Base-by-base conservation (phyloP, 78 protist species). In the Mastigamoeba balamuthi region DNA sequence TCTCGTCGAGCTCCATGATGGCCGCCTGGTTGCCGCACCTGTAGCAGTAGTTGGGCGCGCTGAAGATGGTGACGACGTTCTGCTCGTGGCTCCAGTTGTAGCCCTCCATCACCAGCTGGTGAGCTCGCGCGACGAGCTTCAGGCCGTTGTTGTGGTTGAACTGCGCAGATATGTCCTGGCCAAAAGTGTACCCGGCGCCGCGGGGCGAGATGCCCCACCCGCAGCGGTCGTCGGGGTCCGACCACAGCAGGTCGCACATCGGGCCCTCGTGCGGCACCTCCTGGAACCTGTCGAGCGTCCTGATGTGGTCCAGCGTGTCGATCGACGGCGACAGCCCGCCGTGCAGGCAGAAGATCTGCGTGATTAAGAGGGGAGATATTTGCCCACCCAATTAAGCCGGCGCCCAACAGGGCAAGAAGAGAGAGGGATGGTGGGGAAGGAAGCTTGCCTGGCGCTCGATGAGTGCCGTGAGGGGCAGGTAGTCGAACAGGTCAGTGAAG, bases 41-140 rank as follows among this genome's bases (percentile, higher is more conserved):
- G 72, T 94, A 93, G 69, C 99, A 97, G 87, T 98, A 98, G 89
- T 98, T 97, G 3, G 99, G 99, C 5, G 99, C 99, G 1, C 89
- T 73, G 77, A 98, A 98, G 67, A 98, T 88, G n/a, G 98, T 96
- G 68, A 93, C 90, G 4, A 92, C 96, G 43, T 90, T 81, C 44
- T 80, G 86, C 40, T 84, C 92, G 77, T 97, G 99, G 77, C 88
- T 72, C 97, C 97, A 94, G 69, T 90, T 91, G 86, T 93, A 94
- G 1, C 99, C 99, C 72, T 96, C 98, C 97, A 92, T 91, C 35
- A 90, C 91, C 35, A 96, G 95, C 83, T 96, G 99, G 44, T 96
- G 99, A 4, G 99, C 99, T n/a, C 99, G 77, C 0, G 87, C 84
- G 8, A 95, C 80, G 17, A 89, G 73, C 6, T 58, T 72, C 29